phyloP scores from a whole-genome alignment of 148 eudicot species.

The Limonium bicolor region DNA sequence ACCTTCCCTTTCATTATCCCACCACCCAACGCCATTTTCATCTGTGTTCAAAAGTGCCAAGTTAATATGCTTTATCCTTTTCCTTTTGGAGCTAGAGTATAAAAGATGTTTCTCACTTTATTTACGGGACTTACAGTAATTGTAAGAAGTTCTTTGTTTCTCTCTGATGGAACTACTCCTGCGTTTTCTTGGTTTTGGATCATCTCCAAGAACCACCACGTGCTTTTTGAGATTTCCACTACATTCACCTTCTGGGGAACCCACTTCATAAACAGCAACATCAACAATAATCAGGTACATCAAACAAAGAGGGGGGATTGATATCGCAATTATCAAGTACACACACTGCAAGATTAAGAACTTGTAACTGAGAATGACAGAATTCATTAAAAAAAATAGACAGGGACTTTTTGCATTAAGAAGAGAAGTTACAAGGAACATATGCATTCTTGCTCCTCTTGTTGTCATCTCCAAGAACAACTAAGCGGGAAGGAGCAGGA shows the following conservation, averaged over 20 bases:
- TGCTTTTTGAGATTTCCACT: constrained; percentile 21
- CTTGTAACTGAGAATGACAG: too few relatives aligned
- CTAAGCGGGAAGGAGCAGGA: neutral
- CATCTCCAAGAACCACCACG: constrained; percentile 66
- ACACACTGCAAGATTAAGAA: too few relatives aligned
- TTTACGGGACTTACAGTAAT: constrained; percentile 43
- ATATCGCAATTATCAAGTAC: too few relatives aligned
- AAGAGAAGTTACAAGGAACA: too few relatives aligned
- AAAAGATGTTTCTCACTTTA: neutral
- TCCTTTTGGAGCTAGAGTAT: neutral
- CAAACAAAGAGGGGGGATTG: too few relatives aligned
- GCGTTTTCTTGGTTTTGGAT: constrained; percentile 23
- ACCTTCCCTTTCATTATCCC: constrained; percentile 82
- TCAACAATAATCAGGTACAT: too few relatives aligned
- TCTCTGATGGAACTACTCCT: constrained; percentile 8
- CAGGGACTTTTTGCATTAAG: too few relatives aligned
- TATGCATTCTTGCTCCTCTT: too few relatives aligned
- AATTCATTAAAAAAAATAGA: too few relatives aligned
- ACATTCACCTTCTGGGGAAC: too few relatives aligned
- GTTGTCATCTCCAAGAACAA: constrained; percentile 3
- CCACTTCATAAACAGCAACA: too few relatives aligned
- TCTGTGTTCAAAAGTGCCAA: constrained; percentile 24
- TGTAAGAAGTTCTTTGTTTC: constrained; percentile 35
- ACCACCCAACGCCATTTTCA: constrained; percentile 84
- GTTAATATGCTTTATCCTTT: neutral